Evolutionary conservation across 1,284 basidiomycete genomes (phyloP), one percentile per base, ranked within the genome.

Genomic region (Blastosporella zonata): DNA sequence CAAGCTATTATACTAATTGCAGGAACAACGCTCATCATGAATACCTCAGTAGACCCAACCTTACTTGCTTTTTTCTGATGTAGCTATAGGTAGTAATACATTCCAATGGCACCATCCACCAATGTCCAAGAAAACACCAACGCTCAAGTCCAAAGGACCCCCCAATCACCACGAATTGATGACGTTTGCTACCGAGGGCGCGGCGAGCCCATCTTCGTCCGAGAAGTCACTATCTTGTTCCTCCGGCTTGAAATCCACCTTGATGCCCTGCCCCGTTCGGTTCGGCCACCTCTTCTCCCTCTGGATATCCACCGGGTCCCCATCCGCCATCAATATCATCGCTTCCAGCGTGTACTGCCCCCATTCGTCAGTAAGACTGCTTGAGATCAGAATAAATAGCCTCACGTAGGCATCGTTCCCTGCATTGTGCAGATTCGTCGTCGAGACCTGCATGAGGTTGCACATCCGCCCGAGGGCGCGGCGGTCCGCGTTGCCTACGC

Each of bases 351-450:
- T 90, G 57, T 80, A 88, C 84, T 88, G 51, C n/a, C 22, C 6
- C 5, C 20, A 22, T 12, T 2, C 21, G 8, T 37, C 3, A 20
- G 8, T 10, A 12, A 37, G 6, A 6, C 4, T 37, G 4, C 20
- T 4, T 2, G 3, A 34, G 41, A 25, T 12, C 33, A 13, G 17
- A 2, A 39, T 35, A 25, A 39, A 44, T 34, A 25, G 23, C 72
- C 81, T 46, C 59, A 89, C 88, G 61, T 84, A 75, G 0, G 90
- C 90, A 64, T 93, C 90, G 60, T 93, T 93, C 0, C 90, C 90
- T 2, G 88, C 88, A 62, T 93, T 93, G 70, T 93, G 90, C 46
- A 90, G 68, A 58, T 74, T 73, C 27, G 72, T 55, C 1, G 78
- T 75, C 0, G 66, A 57, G 39, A 90, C 73, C 43, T 79, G 75